A percentile compares a stretch with the other conserved stretches of the same genome.
These are phyloP conservation scores for Myxozyma lipomycoides DNA, from an alignment of 805 yeast genomes.

Conservation along the genomic window DNA sequence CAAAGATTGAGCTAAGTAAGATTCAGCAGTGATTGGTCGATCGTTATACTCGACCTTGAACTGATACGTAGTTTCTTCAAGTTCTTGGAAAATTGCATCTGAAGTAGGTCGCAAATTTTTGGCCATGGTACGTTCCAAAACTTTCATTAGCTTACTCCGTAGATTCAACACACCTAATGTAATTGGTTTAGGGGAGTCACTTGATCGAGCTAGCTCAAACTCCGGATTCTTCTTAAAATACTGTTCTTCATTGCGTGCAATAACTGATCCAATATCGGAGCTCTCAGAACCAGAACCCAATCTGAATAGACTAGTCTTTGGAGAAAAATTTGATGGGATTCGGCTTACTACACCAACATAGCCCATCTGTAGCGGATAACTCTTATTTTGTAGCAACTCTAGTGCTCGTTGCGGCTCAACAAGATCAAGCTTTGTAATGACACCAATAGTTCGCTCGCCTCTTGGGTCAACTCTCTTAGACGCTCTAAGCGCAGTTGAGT, in stretches of 20 bases:
- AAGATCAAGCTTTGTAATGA: constrained; percentile 86
- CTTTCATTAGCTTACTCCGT: constrained; percentile 76
- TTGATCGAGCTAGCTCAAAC: constrained; percentile 35
- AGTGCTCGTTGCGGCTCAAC: constrained; percentile 75
- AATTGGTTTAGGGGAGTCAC: constrained; percentile 7
- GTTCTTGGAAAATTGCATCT: constrained; percentile 75
- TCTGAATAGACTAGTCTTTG: constrained; percentile 13
- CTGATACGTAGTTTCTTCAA: constrained; percentile 87
- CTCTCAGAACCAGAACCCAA: constrained; percentile 43
- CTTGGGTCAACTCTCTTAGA: constrained; percentile 84
- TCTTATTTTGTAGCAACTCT: constrained; percentile 63
- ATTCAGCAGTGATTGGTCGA: constrained; percentile 86
- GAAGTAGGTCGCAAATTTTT: constrained; percentile 83
- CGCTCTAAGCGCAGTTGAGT: constrained; percentile 89
- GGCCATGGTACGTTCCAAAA: constrained; percentile 89
- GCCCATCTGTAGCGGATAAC: constrained; percentile 92
- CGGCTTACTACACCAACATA: constrained; percentile 97
- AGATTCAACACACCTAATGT: constrained; percentile 71
- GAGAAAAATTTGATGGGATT: constrained; percentile 45
- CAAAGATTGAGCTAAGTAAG: constrained; percentile 86
- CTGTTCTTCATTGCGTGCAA: constrained; percentile 45
- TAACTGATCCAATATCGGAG: constrained; percentile 52
- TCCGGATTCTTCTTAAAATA: constrained; percentile 64
- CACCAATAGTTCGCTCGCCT: constrained; percentile 96
- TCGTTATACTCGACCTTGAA: constrained; percentile 97